Evolutionary conservation across 129 eudicot genomes (phyloP).

Genomic region (Lactuca saligna): DNA sequence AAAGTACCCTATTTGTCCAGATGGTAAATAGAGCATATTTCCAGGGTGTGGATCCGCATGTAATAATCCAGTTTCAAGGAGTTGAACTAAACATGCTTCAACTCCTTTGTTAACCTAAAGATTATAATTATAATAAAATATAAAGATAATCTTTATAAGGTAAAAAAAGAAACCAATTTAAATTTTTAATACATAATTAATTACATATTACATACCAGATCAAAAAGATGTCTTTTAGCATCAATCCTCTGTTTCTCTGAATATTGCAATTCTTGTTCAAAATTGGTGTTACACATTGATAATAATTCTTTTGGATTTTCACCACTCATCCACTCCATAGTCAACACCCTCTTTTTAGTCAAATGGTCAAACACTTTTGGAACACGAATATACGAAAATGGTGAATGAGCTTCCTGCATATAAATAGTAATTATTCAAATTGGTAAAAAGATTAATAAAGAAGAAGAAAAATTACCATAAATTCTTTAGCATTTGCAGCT

Average conservation of each 20-base stretch:
- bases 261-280: constrained; percentile 37
- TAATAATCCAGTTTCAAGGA: constrained; percentile 89
- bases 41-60: constrained; percentile 99
- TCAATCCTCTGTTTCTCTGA: constrained; percentile 49
- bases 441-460: constrained; percentile 4
- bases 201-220: constrained; percentile 48
- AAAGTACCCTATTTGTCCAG: constrained; percentile 87
- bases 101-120: constrained; percentile 94
- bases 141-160: constrained; percentile 2
- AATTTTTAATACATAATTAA: constrained; percentile 6
- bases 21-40: constrained; percentile 74
- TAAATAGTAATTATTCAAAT: background rate
- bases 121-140: background rate
- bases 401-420: constrained; percentile 88
- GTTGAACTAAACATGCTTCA: constrained; percentile 89
- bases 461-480: constrained; percentile 47
- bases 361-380: constrained; percentile 69
- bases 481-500: constrained; percentile 84
- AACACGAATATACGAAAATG: constrained; percentile 59
- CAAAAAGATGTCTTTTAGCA: constrained; percentile 75
- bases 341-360: constrained; percentile 68
- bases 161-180: background rate
- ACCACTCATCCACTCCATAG: constrained; percentile 98
- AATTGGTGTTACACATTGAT: constrained; percentile 35
- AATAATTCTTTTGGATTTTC: constrained; percentile 86